Percentiles rank a stretch among this genome's conserved stretches.
Evolutionary conservation across 495 filamentous ascomycete species (phyloP).

Genomic region (Daldinia vernicosa): DNA sequence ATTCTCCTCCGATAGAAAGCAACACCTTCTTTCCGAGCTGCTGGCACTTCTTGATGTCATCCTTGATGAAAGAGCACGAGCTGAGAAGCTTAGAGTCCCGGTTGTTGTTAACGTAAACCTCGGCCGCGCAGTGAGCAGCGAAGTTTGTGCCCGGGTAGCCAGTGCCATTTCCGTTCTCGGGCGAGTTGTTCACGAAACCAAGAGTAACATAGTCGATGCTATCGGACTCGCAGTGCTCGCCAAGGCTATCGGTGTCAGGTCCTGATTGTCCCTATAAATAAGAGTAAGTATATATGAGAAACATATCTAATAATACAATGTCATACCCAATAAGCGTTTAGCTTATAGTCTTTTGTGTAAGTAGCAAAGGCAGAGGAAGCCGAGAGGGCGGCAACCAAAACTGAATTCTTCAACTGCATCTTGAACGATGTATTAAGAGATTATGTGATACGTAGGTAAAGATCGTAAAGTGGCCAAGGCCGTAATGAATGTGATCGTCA

Average conservation of each 20-base stretch:
- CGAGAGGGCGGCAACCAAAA: slow-evolving; percentile 49
- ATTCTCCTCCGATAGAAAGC: slow-evolving; percentile 67
- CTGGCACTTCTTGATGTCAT: slow-evolving; percentile 71
- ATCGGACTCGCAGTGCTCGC: slow-evolving; percentile 44
- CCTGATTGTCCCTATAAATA: slow-evolving; percentile 48
- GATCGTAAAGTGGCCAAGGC: slow-evolving; percentile 46
- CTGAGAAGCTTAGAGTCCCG: slow-evolving; percentile 50
- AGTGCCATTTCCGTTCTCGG: slow-evolving; percentile 47
- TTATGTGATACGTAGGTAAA: slow-evolving; percentile 39
- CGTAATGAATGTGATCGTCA: slow-evolving; percentile 46
- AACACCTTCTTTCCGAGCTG: slow-evolving; percentile 69
- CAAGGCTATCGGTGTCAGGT: slow-evolving; percentile 41
- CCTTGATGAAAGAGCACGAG: slow-evolving; percentile 52
- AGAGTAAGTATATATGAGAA: slow-evolving; percentile 17
- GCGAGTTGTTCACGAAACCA: slow-evolving; percentile 54
- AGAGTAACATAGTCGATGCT: slow-evolving; percentile 55
- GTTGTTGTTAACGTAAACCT: slow-evolving; percentile 45
- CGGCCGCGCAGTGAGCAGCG: slow-evolving; percentile 48
- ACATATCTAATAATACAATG: background rate
- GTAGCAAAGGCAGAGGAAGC: slow-evolving; percentile 44
- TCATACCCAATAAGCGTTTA: slow-evolving; percentile 45
- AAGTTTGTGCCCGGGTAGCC: slow-evolving; percentile 56
- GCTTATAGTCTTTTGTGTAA: slow-evolving; percentile 45
- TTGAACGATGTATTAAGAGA: slow-evolving; percentile 41
- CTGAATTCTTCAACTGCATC: slow-evolving; percentile 48